Conservation (phyloP, 1,139 yeast species). For the Nakaseomyces glabratus region DNA sequence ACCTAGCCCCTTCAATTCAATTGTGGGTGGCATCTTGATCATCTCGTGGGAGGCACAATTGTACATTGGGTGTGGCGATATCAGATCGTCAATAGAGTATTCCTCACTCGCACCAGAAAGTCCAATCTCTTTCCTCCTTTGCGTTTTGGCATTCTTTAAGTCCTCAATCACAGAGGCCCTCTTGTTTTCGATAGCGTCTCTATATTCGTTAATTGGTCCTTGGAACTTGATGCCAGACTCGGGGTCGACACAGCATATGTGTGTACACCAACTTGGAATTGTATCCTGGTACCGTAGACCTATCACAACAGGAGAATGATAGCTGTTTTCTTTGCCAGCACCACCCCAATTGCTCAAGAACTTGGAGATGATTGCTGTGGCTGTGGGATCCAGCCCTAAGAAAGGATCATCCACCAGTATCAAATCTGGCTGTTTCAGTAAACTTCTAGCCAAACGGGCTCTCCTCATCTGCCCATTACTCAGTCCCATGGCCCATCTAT, state of each 20-base stretch:
- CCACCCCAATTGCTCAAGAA: constrained; percentile 32
- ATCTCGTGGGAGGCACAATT: constrained; percentile 15
- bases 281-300: constrained; percentile 73
- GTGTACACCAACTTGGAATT: constrained; percentile 71
- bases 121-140: constrained; percentile 8
- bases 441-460: constrained; percentile 71
- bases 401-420: constrained; percentile 84
- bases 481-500: constrained; percentile 75
- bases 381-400: constrained; percentile 76
- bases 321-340: constrained; percentile 11
- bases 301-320: constrained; percentile 38
- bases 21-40: constrained; percentile 31
- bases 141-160: constrained; percentile 14
- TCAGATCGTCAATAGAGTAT: constrained; percentile 15
- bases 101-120: constrained; percentile 7
- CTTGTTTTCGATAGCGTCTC: constrained; percentile 25
- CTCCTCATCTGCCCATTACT: constrained; percentile 92
- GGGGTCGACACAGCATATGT: constrained; percentile 51
- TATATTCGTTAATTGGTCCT: constrained; percentile 39
- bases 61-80: constrained; percentile 22
- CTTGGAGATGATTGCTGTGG: constrained; percentile 50
- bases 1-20: constrained; percentile 56
- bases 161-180: constrained; percentile 17
- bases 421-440: constrained; percentile 56
- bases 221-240: constrained; percentile 42